Evolutionary conservation across 257 asterid species (phyloP).

Genomic region (Dorcoceras hygrometricum): DNA sequence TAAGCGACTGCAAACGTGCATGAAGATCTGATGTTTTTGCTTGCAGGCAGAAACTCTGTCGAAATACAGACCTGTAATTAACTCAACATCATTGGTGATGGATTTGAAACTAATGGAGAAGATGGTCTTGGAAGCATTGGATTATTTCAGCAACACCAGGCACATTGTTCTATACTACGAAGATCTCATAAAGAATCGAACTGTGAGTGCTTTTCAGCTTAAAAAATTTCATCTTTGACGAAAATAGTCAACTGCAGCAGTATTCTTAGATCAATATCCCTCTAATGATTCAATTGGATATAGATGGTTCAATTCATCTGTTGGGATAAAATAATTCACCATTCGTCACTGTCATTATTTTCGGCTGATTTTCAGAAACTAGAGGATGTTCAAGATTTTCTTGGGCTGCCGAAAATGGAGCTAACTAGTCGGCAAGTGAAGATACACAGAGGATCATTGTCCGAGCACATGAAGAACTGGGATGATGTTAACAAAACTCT

Average conservation of each 20-base stretch:
- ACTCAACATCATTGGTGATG: constrained; percentile 44
- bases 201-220: constrained; percentile 43
- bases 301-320: background rate
- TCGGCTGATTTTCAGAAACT: constrained; percentile 50
- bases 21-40: constrained; percentile 6
- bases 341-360: constrained; percentile 3
- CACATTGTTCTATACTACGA: constrained; percentile 77
- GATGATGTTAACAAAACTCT: constrained; percentile 59
- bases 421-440: constrained; percentile 80
- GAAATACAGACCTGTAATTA: constrained; percentile 66
- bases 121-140: constrained; percentile 47
- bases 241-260: background rate
- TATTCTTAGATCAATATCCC: background rate
- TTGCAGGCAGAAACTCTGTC: constrained; percentile 76
- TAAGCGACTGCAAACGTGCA: background rate
- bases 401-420: constrained; percentile 61
- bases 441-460: constrained; percentile 81
- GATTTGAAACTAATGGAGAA: constrained; percentile 68
- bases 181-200: constrained; percentile 69
- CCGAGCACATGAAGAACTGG: constrained; percentile 77
- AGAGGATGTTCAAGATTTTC: constrained; percentile 61
- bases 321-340: background rate
- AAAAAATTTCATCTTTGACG: background rate
- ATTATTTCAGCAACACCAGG: constrained; percentile 62
- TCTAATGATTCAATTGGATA: background rate